These are phyloP conservation scores for cucumber (Cucumis sativus) DNA, from an alignment of 306 rosid species.

Conservation along the genomic window Cucumber_9930_V3 NC_026660.2:6104001-6104500, in stretches of 20 bases:
- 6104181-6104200: background rate
- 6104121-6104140: background rate
- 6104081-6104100: background rate
- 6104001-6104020: too few relatives aligned
- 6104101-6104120: background rate
- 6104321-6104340: background rate
- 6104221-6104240: background rate
- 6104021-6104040: too few relatives aligned
- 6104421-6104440: slow-evolving; percentile 22
- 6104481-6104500: slow-evolving; percentile 23
- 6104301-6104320: slow-evolving; percentile 4
- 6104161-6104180: background rate
- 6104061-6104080: too few relatives aligned
- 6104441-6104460: slow-evolving; percentile 17
- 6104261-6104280: background rate
- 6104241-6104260: slow-evolving; percentile 6
- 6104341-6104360: slow-evolving; percentile 16
- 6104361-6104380: slow-evolving; percentile 8
- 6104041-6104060: too few relatives aligned
- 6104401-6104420: slow-evolving; percentile 41
- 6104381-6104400: slow-evolving; percentile 16
- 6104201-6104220: background rate
- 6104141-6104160: background rate
- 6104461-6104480: slow-evolving; percentile 25
- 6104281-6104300: background rate